Conservation (phyloP, 225 moss, liverwort and hornwort genomes). For the Climacium dendroides region DNA sequence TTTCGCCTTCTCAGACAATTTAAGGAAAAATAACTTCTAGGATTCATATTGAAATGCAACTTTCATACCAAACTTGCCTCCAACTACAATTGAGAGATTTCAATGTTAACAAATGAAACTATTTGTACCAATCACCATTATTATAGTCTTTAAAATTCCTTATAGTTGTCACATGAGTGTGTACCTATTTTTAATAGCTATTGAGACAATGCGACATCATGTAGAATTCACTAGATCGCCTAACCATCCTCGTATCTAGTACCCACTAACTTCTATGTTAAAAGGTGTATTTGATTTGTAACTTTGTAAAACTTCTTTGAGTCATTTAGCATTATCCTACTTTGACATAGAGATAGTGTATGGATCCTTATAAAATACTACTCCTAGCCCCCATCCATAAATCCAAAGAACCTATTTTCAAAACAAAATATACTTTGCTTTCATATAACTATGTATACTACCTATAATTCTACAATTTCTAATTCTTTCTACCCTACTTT, state of each 20-base stretch:
- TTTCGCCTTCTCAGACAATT: no score
- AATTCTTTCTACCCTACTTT: neutral
- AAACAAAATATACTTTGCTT: accelerated
- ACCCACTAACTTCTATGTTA: no score
- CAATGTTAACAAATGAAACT: neutral
- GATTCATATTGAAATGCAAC: no score
- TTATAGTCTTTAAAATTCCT: neutral
- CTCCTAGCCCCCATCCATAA: neutral
- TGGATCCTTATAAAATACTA: neutral
- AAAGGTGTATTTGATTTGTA: no score
- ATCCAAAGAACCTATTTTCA: neutral
- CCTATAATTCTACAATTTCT: neutral
- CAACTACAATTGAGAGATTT: neutral
- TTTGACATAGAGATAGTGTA: no score
- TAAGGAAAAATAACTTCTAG: no score
- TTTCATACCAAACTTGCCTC: no score
- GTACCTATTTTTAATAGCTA: neutral
- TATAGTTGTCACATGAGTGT: accelerated
- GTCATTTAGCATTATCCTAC: no score
- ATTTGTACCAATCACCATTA: neutral
- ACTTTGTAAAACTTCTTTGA: no score
- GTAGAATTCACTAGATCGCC: neutral
- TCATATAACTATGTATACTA: neutral
- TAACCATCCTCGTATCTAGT: no score
- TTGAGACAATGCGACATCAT: neutral